Evolutionary conservation across 306 rosid species (phyloP).

Genomic region (Dalbergia oliveri): DNA sequence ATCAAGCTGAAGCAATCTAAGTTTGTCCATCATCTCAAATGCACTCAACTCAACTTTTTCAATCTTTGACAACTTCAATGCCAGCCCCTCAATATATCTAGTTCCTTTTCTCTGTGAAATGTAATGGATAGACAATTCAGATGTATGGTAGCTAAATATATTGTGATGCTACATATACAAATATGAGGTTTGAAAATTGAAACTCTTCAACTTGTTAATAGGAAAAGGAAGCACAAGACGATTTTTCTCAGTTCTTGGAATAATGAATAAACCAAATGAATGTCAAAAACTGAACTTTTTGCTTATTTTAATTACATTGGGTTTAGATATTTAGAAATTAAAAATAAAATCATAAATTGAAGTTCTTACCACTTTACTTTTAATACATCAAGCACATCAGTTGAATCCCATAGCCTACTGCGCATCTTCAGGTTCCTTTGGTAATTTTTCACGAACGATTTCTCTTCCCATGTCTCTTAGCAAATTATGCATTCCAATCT

Average conservation of each 20-base stretch:
- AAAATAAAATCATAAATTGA: background rate
- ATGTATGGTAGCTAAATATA: background rate
- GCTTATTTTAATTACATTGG: background rate
- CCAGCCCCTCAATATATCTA: slow-evolving; percentile 7
- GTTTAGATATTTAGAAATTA: background rate
- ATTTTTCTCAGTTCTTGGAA: background rate
- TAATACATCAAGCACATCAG: slow-evolving; percentile 22
- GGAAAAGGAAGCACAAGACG: background rate
- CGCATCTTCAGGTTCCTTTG: background rate
- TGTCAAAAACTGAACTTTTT: no score
- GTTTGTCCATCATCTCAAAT: slow-evolving; percentile 19
- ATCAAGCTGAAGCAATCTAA: slow-evolving; percentile 11
- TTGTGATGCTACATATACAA: background rate
- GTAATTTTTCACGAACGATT: background rate
- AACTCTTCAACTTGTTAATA: background rate
- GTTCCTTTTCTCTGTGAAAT: slow-evolving; percentile 20
- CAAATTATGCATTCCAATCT: no score
- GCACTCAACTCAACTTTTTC: background rate
- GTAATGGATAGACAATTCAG: background rate
- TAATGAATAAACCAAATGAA: no score
- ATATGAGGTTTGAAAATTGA: no score
- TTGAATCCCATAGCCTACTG: slow-evolving; percentile 30
- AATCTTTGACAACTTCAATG: background rate
- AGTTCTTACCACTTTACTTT: background rate
- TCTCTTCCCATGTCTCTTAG: no score